A percentile compares a stretch with the other conserved stretches of the same genome.
Conservation (phyloP, 441 rosid genomes). For the Gossypium aridum region DNA sequence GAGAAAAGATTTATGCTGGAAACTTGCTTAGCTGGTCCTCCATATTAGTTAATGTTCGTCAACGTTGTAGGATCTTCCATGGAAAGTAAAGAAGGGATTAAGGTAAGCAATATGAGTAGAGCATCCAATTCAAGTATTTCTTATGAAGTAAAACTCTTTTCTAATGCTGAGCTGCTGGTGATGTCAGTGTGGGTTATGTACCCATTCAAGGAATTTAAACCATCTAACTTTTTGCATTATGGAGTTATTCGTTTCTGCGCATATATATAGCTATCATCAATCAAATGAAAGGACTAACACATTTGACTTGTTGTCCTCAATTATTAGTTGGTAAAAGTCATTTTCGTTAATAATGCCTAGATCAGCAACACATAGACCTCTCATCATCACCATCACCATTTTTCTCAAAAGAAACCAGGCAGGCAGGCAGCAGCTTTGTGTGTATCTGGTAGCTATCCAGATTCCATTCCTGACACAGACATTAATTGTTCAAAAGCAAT, state of each 20-base stretch:
- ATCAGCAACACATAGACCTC: neutral
- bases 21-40: neutral
- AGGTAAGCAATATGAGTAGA: no score
- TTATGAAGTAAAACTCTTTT: neutral
- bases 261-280: neutral
- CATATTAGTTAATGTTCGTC: no score
- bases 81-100: no score
- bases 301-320: slow-evolving; percentile 10
- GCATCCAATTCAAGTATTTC: neutral
- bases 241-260: neutral
- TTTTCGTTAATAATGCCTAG: slow-evolving; percentile 2
- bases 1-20: neutral
- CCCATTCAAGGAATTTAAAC: neutral
- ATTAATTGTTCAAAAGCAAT: neutral
- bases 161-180: slow-evolving; percentile 12
- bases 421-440: neutral
- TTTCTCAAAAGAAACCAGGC: neutral
- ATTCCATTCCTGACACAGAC: neutral
- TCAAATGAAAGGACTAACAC: slow-evolving; percentile 2
- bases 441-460: neutral
- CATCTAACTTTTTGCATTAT: neutral
- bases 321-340: slow-evolving; percentile 4
- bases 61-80: no score
- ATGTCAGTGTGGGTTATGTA: neutral
- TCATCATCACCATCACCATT: neutral